Base-by-base conservation (phyloP, 352 stramenopile genomes). In the Peronosclerospora sorghi region DNA sequence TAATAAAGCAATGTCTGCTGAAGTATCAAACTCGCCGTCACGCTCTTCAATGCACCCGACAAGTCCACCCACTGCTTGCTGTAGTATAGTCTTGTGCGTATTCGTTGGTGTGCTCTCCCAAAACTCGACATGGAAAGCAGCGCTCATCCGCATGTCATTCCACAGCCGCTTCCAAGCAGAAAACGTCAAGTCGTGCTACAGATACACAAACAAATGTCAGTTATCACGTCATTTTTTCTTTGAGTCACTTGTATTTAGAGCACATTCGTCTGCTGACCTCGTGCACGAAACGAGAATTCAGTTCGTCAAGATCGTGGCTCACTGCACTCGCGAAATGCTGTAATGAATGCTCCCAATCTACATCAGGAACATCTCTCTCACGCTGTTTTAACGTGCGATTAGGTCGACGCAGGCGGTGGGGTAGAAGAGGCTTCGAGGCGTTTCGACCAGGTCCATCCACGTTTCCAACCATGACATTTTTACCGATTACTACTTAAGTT, bases 101-200 rank as follows among this genome's bases (percentile, higher is more conserved):
- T 50, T 53, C 0, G 67, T 65, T 3, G 74, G 66, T 10, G 65
- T 73, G 35, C 74, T 86, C 40, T 84, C 65, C 59, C 69, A 82
- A 45, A 84, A 86, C 54, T 86, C 74, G n/a, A 84, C 69, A 38
- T 83, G 74, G 52, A 83, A 82, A 41, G 68, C 43, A 1, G 67
- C 56, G 44, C 72, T 83, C 57, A 84, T 65, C 10, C 59, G 54
- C 7, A 42, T 35, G 17, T 61, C 44, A 2, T 8, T 23, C 74
- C 74, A 86, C 17, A 77, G 59, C 15, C 45, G 38, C 54, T 84
- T 83, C 44, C 64, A 86, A 6, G 42, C 43, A 0, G 46, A 20
- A 32, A 83, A 82, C 4, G 46, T 49, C 14, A 73, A 35, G 0
- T 55, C 35, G 0, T 54, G 48, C 57, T 74, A 35, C 27, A 56